A percentile compares a stretch with the other conserved stretches of the same genome.
Conservation (phyloP, 2,329 filamentous ascomycete species). For the Mollisia scopiformis region DNA sequence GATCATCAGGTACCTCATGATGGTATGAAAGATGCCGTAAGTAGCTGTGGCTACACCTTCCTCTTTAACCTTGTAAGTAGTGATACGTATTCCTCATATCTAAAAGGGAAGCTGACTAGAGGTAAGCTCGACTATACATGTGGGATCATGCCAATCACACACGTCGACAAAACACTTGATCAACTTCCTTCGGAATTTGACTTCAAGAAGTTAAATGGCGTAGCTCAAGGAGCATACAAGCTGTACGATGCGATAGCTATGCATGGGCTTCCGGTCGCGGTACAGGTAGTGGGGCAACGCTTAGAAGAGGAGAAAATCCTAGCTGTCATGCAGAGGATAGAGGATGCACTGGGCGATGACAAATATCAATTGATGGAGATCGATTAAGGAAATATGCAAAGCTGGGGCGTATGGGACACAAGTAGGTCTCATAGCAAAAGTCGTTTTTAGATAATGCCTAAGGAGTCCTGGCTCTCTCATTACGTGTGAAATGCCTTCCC, state of each 20-base stretch:
- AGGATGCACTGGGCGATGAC: constrained; percentile 68
- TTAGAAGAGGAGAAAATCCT: constrained; percentile 39
- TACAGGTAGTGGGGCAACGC: constrained; percentile 46
- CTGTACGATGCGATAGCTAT: constrained; percentile 82
- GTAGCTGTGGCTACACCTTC: constrained; percentile 91
- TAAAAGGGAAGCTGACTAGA: neutral
- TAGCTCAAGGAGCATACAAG: constrained; percentile 83
- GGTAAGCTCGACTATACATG: constrained; percentile 78
- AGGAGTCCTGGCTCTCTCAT: no score
- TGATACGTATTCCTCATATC: neutral
- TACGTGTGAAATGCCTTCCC: no score
- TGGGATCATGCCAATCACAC: constrained; percentile 82
- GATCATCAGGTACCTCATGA: constrained; percentile 68
- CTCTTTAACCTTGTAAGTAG: constrained; percentile 79
- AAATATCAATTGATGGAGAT: constrained; percentile 54
- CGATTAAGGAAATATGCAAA: constrained; percentile 22
- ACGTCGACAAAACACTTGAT: constrained; percentile 74
- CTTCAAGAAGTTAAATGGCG: constrained; percentile 70
- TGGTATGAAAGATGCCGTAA: constrained; percentile 83
- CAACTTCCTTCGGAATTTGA: constrained; percentile 64
- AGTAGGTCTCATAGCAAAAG: neutral
- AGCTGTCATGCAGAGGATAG: constrained; percentile 53
- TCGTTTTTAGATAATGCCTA: no score
- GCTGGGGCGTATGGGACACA: neutral
- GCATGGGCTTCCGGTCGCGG: constrained; percentile 84